Conservation (phyloP, 2,329 filamentous ascomycete species). For the Cytospora paraplurivora region DNA sequence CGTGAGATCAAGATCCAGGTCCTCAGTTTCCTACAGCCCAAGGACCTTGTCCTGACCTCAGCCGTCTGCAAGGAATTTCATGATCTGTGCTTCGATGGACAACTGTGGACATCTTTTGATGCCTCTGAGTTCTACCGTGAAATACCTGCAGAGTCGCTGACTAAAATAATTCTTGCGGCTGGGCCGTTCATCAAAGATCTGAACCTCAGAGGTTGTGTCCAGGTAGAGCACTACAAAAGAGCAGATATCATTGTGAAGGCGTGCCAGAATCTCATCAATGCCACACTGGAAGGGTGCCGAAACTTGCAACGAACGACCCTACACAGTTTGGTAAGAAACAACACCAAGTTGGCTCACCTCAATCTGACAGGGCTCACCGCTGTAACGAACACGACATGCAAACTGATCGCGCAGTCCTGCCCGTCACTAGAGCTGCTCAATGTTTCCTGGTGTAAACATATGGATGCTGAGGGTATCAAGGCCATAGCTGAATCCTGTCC, state of each 20-base stretch:
- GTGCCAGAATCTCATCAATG: constrained; percentile 84
- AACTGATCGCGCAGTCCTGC: constrained; percentile 80
- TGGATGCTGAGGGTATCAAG: constrained; percentile 76
- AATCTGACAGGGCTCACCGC: constrained; percentile 82
- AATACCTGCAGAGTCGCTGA: constrained; percentile 80
- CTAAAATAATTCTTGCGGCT: constrained; percentile 80
- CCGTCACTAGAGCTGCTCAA: constrained; percentile 82
- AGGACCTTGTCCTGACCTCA: constrained; percentile 78
- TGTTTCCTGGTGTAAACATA: constrained; percentile 88
- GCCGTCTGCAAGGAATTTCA: constrained; percentile 78
- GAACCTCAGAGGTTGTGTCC: constrained; percentile 88
- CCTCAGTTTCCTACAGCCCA: constrained; percentile 74
- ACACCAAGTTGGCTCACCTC: constrained; percentile 76
- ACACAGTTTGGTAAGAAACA: constrained; percentile 73
- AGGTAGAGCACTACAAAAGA: constrained; percentile 80
- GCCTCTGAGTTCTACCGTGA: constrained; percentile 83
- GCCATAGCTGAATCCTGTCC: constrained; percentile 73
- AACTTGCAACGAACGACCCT: constrained; percentile 80
- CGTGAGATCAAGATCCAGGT: constrained; percentile 80
- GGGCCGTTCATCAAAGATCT: constrained; percentile 90
- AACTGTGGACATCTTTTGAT: constrained; percentile 86
- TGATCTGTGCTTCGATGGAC: constrained; percentile 87
- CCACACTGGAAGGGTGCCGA: constrained; percentile 85
- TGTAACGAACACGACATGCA: constrained; percentile 82
- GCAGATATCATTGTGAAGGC: constrained; percentile 77